These are phyloP conservation scores for Cercophora scortea DNA, from an alignment of 495 filamentous ascomycete genomes.

Conservation along the genomic window DNA sequence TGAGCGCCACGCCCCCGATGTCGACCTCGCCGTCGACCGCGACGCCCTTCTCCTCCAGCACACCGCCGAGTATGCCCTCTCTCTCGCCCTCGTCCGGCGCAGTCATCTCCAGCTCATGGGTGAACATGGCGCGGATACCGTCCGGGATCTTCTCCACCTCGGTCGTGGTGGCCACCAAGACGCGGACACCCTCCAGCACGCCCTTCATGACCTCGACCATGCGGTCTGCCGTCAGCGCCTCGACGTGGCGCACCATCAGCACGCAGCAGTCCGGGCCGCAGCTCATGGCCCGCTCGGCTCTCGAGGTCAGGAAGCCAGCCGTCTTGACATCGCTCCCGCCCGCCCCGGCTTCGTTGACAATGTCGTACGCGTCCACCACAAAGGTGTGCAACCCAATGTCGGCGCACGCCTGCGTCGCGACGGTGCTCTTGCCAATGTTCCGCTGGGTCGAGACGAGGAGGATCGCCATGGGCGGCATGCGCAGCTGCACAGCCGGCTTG, in stretches of 20 bases:
- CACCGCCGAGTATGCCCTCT: constrained; percentile 72
- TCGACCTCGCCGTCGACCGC: constrained; percentile 73
- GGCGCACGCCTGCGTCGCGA: constrained; percentile 67
- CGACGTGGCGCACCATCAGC: constrained; percentile 79
- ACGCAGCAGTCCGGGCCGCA: constrained; percentile 78
- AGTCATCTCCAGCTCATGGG: constrained; percentile 87
- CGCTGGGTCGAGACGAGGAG: constrained; percentile 84
- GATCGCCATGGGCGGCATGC: constrained; percentile 80
- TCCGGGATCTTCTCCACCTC: constrained; percentile 92
- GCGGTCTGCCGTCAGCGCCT: constrained; percentile 82
- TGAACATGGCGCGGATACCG: constrained; percentile 82
- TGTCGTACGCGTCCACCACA: constrained; percentile 84
- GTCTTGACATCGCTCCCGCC: constrained; percentile 89
- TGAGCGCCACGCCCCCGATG: constrained; percentile 72
- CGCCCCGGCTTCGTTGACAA: constrained; percentile 75
- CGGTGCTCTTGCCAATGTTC: constrained; percentile 77
- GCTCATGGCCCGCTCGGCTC: constrained; percentile 79
- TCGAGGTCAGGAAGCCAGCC: constrained; percentile 77
- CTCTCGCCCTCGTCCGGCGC: constrained; percentile 91
- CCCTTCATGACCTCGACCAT: constrained; percentile 79
- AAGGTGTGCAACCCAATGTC: constrained; percentile 91
- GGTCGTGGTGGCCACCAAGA: constrained; percentile 86
- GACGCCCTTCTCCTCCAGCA: constrained; percentile 67
- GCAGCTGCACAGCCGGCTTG: constrained; percentile 74
- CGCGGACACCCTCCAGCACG: constrained; percentile 61